A percentile compares a stretch with the other conserved stretches of the same genome.
Evolutionary conservation across 2,329 filamentous ascomycete species (phyloP).

Genomic region (Aspergillus eucalypticola): DNA sequence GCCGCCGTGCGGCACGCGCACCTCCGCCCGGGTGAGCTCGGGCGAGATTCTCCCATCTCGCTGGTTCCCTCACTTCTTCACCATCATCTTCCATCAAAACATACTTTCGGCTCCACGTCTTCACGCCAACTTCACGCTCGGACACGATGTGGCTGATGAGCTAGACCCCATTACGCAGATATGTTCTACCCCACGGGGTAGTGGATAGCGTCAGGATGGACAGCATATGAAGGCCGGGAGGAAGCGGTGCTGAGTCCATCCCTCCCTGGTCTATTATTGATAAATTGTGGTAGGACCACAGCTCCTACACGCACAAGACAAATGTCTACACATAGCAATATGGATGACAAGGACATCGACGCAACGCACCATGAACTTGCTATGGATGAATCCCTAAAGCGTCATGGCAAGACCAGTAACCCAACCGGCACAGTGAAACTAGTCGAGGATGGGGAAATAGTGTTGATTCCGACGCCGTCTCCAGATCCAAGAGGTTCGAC

Average conservation of each 20-base stretch:
- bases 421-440: conserved; percentile 10
- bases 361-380: neutral
- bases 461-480: conserved; percentile 14
- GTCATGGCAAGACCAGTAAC: neutral
- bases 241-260: too few relatives aligned
- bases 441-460: conserved; percentile 5
- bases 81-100: neutral
- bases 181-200: neutral
- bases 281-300: too few relatives aligned
- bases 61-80: neutral
- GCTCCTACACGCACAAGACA: too few relatives aligned
- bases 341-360: conserved; percentile 4
- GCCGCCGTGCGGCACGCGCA: too few relatives aligned
- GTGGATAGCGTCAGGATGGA: neutral
- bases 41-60: neutral
- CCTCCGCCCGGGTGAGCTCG: conserved; percentile 1
- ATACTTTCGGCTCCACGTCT: conserved; percentile 5
- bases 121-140: neutral
- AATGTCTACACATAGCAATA: too few relatives aligned
- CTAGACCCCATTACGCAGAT: neutral
- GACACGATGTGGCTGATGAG: neutral
- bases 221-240: neutral
- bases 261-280: too few relatives aligned
- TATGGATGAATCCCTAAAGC: too few relatives aligned
- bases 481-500: conserved; percentile 10